Conservation (phyloP, 2,329 filamentous ascomycete genomes). For the Ceratocystis colombiana region DNA sequence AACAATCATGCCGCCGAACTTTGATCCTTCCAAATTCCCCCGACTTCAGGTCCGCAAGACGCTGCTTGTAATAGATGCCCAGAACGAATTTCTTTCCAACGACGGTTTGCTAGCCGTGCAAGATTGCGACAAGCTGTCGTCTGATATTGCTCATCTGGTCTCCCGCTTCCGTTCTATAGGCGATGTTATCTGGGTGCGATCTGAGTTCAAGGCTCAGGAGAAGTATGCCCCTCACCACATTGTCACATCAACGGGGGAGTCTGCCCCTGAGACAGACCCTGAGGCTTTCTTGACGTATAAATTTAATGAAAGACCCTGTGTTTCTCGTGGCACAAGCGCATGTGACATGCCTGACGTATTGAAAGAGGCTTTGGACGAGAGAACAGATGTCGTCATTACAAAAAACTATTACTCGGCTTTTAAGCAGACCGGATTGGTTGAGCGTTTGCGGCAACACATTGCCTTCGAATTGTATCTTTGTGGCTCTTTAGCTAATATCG, state of each 20-base stretch:
- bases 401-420: slow-evolving; percentile 90
- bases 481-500: slow-evolving; percentile 76
- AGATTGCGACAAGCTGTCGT: slow-evolving; percentile 54
- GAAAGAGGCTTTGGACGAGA: slow-evolving; percentile 38
- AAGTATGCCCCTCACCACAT: slow-evolving; percentile 20
- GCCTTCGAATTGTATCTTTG: slow-evolving; percentile 85
- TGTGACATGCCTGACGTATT: slow-evolving; percentile 38
- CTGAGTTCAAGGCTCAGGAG: slow-evolving; percentile 57
- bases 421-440: slow-evolving; percentile 59
- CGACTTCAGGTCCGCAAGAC: slow-evolving; percentile 54
- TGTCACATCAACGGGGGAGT: slow-evolving; percentile 24
- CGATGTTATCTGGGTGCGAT: slow-evolving; percentile 75
- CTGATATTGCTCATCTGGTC: slow-evolving; percentile 55
- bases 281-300: slow-evolving; percentile 42
- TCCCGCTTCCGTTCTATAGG: slow-evolving; percentile 61
- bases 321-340: slow-evolving; percentile 39
- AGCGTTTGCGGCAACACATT: slow-evolving; percentile 70
- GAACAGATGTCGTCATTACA: slow-evolving; percentile 42
- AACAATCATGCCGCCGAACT: slow-evolving; percentile 28
- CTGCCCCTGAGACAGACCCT: slow-evolving; percentile 28
- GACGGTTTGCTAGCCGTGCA: slow-evolving; percentile 58
- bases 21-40: slow-evolving; percentile 47
- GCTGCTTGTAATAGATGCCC: slow-evolving; percentile 73
- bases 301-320: slow-evolving; percentile 34
- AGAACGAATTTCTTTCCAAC: slow-evolving; percentile 73